These are phyloP conservation scores for Diaporthe caulivora DNA, from an alignment of 2,329 filamentous ascomycete genomes.

Conservation along the genomic window DNA sequence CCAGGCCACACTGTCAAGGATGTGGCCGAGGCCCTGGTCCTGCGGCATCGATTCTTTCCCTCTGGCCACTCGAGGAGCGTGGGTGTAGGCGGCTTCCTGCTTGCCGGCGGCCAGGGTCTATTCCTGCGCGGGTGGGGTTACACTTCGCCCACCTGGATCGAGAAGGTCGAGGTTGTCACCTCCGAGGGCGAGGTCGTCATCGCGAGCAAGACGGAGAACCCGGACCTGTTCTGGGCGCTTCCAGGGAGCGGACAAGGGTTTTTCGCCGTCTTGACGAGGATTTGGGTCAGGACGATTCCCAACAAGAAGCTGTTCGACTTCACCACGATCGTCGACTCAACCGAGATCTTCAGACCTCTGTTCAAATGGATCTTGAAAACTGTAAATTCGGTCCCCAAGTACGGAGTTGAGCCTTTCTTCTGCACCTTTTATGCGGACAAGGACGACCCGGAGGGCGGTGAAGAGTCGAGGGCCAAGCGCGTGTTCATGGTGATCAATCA, in stretches of 20 bases:
- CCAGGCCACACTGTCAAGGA: background rate
- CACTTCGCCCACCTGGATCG: background rate
- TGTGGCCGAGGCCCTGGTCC: background rate
- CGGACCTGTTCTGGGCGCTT: background rate
- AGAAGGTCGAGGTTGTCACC: background rate
- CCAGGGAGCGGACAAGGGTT: background rate
- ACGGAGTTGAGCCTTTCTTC: constrained; percentile 4
- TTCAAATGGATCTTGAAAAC: background rate
- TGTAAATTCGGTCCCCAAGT: background rate
- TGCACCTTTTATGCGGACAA: constrained; percentile 8
- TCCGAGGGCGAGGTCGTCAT: background rate
- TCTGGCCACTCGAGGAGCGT: background rate
- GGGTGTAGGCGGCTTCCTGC: background rate
- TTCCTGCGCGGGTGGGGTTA: background rate
- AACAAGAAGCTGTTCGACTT: background rate
- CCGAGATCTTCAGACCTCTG: background rate
- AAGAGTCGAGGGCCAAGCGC: constrained; percentile 12
- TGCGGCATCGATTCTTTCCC: background rate
- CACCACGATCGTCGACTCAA: background rate
- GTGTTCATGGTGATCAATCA: constrained; percentile 1
- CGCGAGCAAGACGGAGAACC: constrained; percentile 6
- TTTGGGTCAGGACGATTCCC: background rate
- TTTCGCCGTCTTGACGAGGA: background rate
- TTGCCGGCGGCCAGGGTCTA: background rate
- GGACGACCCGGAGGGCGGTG: background rate